Conservation (phyloP, 2,329 filamentous ascomycete species). For the Pyrenochaeta sp. region DNA sequence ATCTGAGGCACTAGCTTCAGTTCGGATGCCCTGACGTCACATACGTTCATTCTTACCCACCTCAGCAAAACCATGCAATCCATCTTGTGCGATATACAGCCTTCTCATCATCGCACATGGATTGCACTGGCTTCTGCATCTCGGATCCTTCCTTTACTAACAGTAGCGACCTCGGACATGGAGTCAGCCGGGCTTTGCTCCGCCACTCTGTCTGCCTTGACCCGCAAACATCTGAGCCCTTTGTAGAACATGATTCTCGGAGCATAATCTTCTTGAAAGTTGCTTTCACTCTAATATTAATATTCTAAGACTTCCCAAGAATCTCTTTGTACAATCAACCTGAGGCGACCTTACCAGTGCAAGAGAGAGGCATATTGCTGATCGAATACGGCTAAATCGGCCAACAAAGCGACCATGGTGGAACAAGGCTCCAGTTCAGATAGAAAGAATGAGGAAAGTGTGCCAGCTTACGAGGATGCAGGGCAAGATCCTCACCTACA, state of each 20-base stretch:
- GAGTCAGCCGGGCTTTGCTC: not conserved
- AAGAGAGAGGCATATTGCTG: not conserved
- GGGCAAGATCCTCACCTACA: not conserved
- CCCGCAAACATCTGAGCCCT: not conserved
- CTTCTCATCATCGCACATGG: not conserved
- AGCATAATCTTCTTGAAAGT: not conserved
- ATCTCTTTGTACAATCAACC: not conserved
- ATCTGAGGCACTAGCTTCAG: not conserved
- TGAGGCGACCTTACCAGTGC: not conserved
- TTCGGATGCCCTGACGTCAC: not conserved
- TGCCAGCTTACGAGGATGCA: not conserved
- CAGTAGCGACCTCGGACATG: not conserved
- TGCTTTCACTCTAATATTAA: too few species aligned
- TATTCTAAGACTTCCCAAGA: not conserved
- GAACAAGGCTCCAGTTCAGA: not conserved
- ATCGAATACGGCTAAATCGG: not conserved
- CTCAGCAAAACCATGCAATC: not conserved
- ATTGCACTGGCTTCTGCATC: not conserved
- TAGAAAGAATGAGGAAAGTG: not conserved
- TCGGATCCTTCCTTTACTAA: not conserved
- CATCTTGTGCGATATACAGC: not conserved
- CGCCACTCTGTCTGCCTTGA: not conserved
- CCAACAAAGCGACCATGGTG: not conserved
- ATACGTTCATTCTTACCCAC: not conserved
- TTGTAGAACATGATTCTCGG: not conserved